These are phyloP conservation scores for Zalaria obscura DNA, from an alignment of 2,329 filamentous ascomycete species.

Conservation along the genomic window DNA sequence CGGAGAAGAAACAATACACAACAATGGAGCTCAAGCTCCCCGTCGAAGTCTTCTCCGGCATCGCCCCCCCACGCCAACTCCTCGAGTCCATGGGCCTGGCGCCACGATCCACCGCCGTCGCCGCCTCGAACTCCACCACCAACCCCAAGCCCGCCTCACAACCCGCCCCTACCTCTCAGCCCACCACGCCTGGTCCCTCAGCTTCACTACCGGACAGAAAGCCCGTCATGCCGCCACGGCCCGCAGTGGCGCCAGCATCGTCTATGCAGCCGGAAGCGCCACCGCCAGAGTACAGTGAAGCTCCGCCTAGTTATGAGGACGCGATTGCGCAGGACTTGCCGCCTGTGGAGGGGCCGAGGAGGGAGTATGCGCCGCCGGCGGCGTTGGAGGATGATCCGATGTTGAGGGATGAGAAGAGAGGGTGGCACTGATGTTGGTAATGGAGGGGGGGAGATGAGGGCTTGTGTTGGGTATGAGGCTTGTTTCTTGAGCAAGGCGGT, in stretches of 20 bases:
- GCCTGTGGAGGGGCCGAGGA: conserved; percentile 57
- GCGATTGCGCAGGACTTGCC: conserved; percentile 68
- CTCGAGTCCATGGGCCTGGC: conserved; percentile 44
- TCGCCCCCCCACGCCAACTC: conserved; percentile 64
- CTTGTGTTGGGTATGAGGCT: no score
- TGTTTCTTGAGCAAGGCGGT: no score
- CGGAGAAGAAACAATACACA: conserved; percentile 45
- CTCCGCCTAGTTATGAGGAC: conserved; percentile 92
- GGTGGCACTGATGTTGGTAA: conserved; percentile 7
- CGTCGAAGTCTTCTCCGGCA: conserved; percentile 75
- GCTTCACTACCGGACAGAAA: neutral
- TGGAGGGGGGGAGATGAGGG: no score
- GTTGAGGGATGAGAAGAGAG: conserved; percentile 16
- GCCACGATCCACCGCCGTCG: conserved; percentile 2
- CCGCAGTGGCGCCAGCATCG: neutral
- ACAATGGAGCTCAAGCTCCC: conserved; percentile 67
- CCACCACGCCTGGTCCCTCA: neutral
- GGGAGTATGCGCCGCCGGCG: conserved; percentile 42
- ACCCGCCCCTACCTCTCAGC: neutral
- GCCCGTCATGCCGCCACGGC: neutral
- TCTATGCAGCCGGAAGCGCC: conserved; percentile 1
- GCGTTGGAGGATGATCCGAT: conserved; percentile 14
- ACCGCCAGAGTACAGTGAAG: conserved; percentile 44
- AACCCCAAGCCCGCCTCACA: neutral
- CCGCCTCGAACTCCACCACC: neutral